Evolutionary conservation across 805 yeast species (phyloP).

Genomic region (Myxozyma sirexii): DNA sequence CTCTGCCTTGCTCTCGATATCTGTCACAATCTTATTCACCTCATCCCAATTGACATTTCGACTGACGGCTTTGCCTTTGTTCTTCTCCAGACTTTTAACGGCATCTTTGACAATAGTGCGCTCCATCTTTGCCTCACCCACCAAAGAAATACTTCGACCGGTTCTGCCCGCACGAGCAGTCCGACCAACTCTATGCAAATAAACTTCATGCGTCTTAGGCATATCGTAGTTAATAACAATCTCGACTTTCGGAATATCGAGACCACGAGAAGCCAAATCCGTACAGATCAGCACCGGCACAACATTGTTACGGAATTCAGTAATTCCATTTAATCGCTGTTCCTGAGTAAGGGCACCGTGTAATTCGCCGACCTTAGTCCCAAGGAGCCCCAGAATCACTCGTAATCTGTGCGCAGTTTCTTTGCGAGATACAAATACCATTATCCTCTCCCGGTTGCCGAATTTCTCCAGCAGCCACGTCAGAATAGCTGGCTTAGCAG

Average conservation of each 20-base stretch:
- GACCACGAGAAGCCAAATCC: constrained; percentile 98
- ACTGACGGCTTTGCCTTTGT: constrained; percentile 66
- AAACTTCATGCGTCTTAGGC: constrained; percentile 90
- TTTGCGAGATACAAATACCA: constrained; percentile 89
- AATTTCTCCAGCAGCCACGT: constrained; percentile 69
- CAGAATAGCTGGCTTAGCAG: constrained; percentile 78
- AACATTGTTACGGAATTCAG: constrained; percentile 74
- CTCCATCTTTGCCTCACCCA: constrained; percentile 87
- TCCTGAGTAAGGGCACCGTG: constrained; percentile 89
- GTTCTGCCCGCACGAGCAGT: constrained; percentile 99
- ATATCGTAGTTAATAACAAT: constrained; percentile 92
- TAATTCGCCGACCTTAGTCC: constrained; percentile 86
- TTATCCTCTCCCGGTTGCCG: constrained; percentile 72
- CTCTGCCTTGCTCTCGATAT: constrained; percentile 61
- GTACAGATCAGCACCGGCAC: constrained; percentile 94
- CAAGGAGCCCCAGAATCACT: constrained; percentile 76
- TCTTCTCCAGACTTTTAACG: constrained; percentile 62
- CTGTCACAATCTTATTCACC: constrained; percentile 66
- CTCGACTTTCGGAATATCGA: constrained; percentile 97
- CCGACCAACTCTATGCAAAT: constrained; percentile 97
- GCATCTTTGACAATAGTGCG: constrained; percentile 90
- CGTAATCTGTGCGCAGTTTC: constrained; percentile 87
- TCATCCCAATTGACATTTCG: constrained; percentile 89
- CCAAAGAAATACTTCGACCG: constrained; percentile 90
- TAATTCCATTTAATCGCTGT: constrained; percentile 84